Evolutionary conservation across 805 yeast genomes (phyloP), one percentile per base, ranked within the genome.

Genomic region (Kodamaea laetipori): DNA sequence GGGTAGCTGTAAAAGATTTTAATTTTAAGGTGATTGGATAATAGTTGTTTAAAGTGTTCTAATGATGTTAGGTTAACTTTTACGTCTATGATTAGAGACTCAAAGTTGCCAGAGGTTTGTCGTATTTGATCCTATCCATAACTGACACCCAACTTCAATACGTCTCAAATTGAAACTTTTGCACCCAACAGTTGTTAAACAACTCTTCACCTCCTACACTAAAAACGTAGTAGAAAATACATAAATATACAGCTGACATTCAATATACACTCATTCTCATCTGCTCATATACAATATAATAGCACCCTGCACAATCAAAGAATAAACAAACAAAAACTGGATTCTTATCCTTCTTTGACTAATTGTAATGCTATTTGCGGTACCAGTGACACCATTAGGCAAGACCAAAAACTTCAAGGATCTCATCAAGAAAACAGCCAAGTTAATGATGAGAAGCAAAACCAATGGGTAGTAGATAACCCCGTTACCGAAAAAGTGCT

Each of bases 311-410:
- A 90, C 74, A 11, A 86, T 73, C 55, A 89, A 88, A 6, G 95
- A 82, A 63, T 92, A 92, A 32, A 85, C 72, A 56, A 92, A 90
- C 50, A 92, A 69, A 60, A 86, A 92, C 57, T 92, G 95, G 46
- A 94, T 84, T 52, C 97, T 80, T 47, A 86, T 78, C 62, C 87
- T 84, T 50, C 89, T 78, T 47, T 84, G 85, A 18, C 80, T 79
- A 33, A 80, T 75, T 44, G 84, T 78, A 42, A 87, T 76, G 31
- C 78, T 80, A 41, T 78, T 79, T 44, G 72, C 70, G 23, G 64
- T 61, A 16, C 64, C 61, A 10, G 59, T 60, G 30, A 62, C 61
- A 9, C 58, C 49, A 30, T 78, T 73, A 4, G 90, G 90, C 44
- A 86, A 74, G 13, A 86, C 79, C 48, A 84, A 77, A 53, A 81